Evolutionary conservation across 805 yeast genomes (phyloP), one percentile per base, ranked within the genome.

Genomic region (Komagataella ulmi): DNA sequence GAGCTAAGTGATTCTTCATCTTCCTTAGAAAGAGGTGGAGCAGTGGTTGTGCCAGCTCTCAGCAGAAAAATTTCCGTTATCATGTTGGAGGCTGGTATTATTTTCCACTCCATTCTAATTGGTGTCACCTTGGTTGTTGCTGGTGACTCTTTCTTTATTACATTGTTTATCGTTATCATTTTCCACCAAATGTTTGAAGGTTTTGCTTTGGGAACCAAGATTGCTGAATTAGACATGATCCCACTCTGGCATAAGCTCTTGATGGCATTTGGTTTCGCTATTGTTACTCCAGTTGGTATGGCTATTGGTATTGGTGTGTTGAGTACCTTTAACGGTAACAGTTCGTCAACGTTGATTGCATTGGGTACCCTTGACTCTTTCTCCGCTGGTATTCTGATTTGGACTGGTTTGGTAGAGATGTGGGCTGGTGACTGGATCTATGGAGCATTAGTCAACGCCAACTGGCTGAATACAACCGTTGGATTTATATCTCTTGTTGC

Each of bases 151-250:
- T 44, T 18, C 46, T 84, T 82, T 62, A 70, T 66, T 47, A 74
- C 85, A 4, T 69, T 85, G 47, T 84, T 80, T 59, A 70, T 80
- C 49, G 91, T 84, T 7, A 56, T 79, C 46, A 78, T 81, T 5
- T 85, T 84, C 74, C 91, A 85, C 65, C 91, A 84, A 65, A 72
- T 80, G 60, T 85, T 84, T 60, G 91, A 84, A 69, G 91, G 91
- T 56, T 72, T 85, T 51, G 91, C 90, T 58, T 73, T 84, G 55
- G 90, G 91, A 36, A 73, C 90, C 10, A 75, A 91, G 62, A 44
- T 44, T 44, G 46, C 46, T 10, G 46, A 44, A n/a, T 17, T 44
- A 4, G 14, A 44, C 5, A 44, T 18, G 23, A 10, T 19, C 23
- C 14, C 46, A 7, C 23, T 44, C 17, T 19, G 19, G 23, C 14